phyloP scores from a whole-genome alignment of 2,329 filamentous ascomycete species.

The Pseudocercospora ulei region DNA sequence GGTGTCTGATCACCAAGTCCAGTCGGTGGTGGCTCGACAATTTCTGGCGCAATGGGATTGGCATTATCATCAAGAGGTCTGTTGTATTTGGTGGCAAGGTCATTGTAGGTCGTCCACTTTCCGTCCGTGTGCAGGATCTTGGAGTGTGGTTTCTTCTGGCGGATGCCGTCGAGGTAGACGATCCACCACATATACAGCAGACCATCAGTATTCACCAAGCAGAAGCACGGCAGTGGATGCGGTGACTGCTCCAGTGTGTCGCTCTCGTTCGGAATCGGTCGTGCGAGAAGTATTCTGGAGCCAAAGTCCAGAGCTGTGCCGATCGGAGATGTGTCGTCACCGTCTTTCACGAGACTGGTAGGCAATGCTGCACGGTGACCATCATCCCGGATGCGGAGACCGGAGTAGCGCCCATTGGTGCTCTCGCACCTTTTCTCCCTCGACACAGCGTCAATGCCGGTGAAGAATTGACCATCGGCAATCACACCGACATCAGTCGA shows the following conservation, averaged over 20 bases:
- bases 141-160: slow-evolving; percentile 41
- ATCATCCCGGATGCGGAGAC: slow-evolving; percentile 54
- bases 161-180: slow-evolving; percentile 77
- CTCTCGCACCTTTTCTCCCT: slow-evolving; percentile 1
- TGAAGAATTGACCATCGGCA: slow-evolving; percentile 50
- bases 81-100: slow-evolving; percentile 10
- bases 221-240: slow-evolving; percentile 69
- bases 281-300: slow-evolving; percentile 33
- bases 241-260: slow-evolving; percentile 69
- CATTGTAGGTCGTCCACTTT: slow-evolving; percentile 8
- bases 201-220: slow-evolving; percentile 82
- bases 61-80: slow-evolving; percentile 2
- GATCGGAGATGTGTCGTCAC: slow-evolving; percentile 65
- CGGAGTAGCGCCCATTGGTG: slow-evolving; percentile 2
- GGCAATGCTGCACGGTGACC: slow-evolving; percentile 66
- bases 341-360: slow-evolving; percentile 49
- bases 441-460: slow-evolving; percentile 34
- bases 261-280: slow-evolving; percentile 40
- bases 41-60: not conserved
- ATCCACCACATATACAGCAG: slow-evolving; percentile 82
- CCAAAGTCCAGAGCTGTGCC: slow-evolving; percentile 64
- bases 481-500: slow-evolving; percentile 70
- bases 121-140: slow-evolving; percentile 12
- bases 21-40: not conserved
- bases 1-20: not conserved